A percentile compares a stretch with the other conserved stretches of the same genome.
These are phyloP conservation scores for Colletotrichum tropicale DNA, from an alignment of 2,329 filamentous ascomycete genomes.

Conservation along the genomic window DNA sequence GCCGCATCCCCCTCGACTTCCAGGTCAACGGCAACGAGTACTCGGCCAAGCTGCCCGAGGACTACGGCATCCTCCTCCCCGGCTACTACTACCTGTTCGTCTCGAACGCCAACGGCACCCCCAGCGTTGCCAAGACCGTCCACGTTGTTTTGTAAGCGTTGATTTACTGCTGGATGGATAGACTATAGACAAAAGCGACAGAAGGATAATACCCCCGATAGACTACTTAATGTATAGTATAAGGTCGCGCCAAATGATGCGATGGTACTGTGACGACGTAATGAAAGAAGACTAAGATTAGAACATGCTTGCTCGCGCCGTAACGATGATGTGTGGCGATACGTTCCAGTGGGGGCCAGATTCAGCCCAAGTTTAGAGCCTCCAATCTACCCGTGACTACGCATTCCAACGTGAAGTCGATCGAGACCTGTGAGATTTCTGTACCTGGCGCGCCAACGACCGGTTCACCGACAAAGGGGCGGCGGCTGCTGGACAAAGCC, in stretches of 20 bases:
- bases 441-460: background rate
- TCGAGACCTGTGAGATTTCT: background rate
- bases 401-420: background rate
- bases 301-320: background rate
- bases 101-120: conserved; percentile 46
- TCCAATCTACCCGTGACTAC: background rate
- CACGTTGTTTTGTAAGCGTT: conserved; percentile 25
- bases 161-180: background rate
- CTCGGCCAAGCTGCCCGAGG: conserved; percentile 45
- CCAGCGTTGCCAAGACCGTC: conserved; percentile 48
- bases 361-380: background rate
- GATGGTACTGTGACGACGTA: background rate
- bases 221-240: background rate
- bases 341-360: background rate
- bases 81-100: conserved; percentile 62
- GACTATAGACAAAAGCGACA: conserved; percentile 6
- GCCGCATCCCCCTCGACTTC: conserved; percentile 49
- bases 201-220: background rate
- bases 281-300: background rate
- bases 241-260: background rate
- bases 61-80: conserved; percentile 54
- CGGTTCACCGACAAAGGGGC: background rate
- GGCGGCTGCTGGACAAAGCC: background rate
- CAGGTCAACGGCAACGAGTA: conserved; percentile 34
- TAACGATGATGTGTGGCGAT: background rate